Conservation (phyloP, 495 filamentous ascomycete species). For the Thermochaetoides thermophila region DNA sequence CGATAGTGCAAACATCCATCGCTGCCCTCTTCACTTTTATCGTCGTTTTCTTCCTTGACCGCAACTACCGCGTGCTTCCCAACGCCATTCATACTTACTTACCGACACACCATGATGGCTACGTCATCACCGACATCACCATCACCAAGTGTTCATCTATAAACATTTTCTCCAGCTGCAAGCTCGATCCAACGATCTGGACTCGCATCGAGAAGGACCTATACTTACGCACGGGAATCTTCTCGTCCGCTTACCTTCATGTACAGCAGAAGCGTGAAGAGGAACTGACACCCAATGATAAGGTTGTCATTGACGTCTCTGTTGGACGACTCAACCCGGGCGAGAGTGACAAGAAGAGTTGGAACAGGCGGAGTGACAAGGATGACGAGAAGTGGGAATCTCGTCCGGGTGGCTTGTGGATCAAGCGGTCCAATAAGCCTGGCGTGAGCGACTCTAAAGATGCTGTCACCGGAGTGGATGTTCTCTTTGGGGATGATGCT, state of each 20-base stretch:
- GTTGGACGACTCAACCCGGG: constrained; percentile 62
- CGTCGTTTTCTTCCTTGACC: constrained; percentile 63
- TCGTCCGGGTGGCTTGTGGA: constrained; percentile 68
- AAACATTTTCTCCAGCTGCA: constrained; percentile 66
- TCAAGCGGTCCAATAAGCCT: constrained; percentile 61
- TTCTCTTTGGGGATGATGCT: constrained; percentile 86
- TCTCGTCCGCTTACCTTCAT: constrained; percentile 69
- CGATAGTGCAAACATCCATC: constrained; percentile 61
- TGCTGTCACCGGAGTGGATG: constrained; percentile 72
- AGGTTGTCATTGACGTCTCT: constrained; percentile 68
- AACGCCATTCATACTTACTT: constrained; percentile 66
- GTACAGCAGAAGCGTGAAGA: constrained; percentile 80
- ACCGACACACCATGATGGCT: constrained; percentile 64
- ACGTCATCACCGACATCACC: constrained; percentile 82
- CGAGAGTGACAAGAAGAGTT: constrained; percentile 24
- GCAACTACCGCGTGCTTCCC: constrained; percentile 69
- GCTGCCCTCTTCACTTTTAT: constrained; percentile 52
- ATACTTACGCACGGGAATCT: constrained; percentile 57
- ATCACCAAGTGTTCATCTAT: constrained; percentile 59
- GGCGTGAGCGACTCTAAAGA: constrained; percentile 65
- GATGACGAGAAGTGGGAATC: constrained; percentile 58
- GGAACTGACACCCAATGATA: constrained; percentile 58
- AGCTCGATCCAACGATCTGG: constrained; percentile 63
- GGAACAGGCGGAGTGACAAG: constrained; percentile 16
- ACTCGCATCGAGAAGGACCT: constrained; percentile 84